Base-by-base conservation (phyloP, 2,329 filamentous ascomycete genomes). In the Apiospora phragmitis region DNA sequence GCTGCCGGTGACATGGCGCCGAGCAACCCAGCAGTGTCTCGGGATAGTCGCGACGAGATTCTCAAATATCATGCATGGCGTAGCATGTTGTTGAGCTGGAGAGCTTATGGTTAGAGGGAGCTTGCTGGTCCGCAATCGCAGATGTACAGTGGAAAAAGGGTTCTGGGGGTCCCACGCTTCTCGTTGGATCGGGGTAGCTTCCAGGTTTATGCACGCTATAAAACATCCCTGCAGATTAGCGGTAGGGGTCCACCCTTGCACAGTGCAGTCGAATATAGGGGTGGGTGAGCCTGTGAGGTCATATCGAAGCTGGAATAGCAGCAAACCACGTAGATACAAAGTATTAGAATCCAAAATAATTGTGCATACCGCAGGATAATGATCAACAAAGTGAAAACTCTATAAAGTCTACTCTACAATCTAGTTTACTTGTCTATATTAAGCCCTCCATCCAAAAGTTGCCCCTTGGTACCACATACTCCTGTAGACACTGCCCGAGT, bases 1-100 rank as follows among this genome's bases (percentile, higher is more conserved):
- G 68, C 38, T 59, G 74, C 71, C 69, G 73, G 69, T 68, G 72
- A 69, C 77, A 78, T 78, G 45, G 70, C 66, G 66, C n/a, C 21
- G 68, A 62, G 35, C 24, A 73, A 49, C 38, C 71, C 68, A 5
- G 32, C 41, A 45, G 69, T 68, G 24, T 71, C 65, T 62, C 65
- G 70, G 24, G 51, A 69, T 49, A 69, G 45, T 65, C 70, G 71
- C 66, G 70, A 69, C 59, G 68, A 68, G 4, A 24, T 67, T 69
- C 70, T 73, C 74, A 75, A 38, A 9, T 62, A 32, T 62, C 55
- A 38, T 62, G 55, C 55, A 62, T 76, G 76, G 41, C 42, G 42
- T 67, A 18, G 38, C 32, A 41, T 29, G 8, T 62, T n/a, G n/a
- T 35, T 29, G 18, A 32, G 29, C 29, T 35, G 9, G 51, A n/a